These are phyloP conservation scores for Aspergillus spinulosporus DNA, from an alignment of 2,329 filamentous ascomycete genomes.

Conservation along the genomic window DNA sequence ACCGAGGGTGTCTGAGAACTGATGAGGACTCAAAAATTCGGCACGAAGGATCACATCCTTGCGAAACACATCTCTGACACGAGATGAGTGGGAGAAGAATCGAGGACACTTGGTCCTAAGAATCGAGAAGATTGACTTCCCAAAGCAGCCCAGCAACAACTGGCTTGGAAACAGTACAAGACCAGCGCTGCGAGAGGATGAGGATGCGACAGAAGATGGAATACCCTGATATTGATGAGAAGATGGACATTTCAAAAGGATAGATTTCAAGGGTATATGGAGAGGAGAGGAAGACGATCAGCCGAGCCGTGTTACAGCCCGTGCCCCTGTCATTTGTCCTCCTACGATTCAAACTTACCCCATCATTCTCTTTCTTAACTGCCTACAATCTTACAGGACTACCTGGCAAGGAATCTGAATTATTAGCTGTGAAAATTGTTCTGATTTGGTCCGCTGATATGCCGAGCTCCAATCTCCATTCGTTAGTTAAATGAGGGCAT, in stretches of 20 bases:
- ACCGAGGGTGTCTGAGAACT: background rate
- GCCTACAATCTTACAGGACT: too few species aligned
- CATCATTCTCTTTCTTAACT: background rate
- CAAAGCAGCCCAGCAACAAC: background rate
- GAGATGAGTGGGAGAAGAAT: background rate
- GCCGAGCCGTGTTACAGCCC: background rate
- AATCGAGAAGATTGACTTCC: too few species aligned
- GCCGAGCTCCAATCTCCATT: background rate
- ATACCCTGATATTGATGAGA: background rate
- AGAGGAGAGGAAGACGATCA: background rate
- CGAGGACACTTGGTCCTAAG: background rate
- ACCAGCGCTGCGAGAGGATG: background rate
- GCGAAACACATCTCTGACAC: background rate
- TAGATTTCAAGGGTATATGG: background rate
- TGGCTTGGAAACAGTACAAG: background rate
- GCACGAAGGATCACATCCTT: constrained; percentile 4
- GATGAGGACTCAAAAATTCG: constrained; percentile 6
- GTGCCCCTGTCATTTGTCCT: background rate
- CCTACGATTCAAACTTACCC: background rate
- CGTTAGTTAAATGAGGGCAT: constrained; percentile 23
- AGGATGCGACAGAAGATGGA: background rate
- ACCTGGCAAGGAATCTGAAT: background rate
- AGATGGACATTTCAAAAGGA: background rate
- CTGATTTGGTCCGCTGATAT: background rate
- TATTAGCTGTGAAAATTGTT: background rate